Base-by-base conservation (phyloP, 2,329 filamentous ascomycete genomes). In the Lomentospora prolificans region DNA sequence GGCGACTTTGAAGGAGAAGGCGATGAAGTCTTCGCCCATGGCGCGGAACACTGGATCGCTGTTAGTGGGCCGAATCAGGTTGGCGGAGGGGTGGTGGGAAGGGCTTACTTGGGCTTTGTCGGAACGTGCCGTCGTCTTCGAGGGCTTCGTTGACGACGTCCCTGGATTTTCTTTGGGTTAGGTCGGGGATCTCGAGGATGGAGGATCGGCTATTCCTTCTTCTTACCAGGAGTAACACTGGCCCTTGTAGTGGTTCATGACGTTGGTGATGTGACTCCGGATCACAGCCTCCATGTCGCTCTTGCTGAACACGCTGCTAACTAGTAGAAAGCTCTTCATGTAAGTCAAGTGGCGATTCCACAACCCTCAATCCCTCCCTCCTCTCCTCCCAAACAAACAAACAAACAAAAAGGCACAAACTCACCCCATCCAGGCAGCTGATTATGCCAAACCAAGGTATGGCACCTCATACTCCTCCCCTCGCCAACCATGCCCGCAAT, bases 381-480 rank as follows among this genome's bases (percentile, higher is more conserved):
- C 46, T 50, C 22, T 17, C 52, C 12, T 19, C 22, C 36, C 24
- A n/a, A 48, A 17, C 17, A 25, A 19, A 33, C 22, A 51, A 31
- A 31, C 3, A 46, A 46, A 46, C 19, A 8, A 46, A 46, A 46
- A n/a, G 39, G 39, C 6, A 6, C 8, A 30, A 22, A 51, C 31
- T 51, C 54, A 51, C 48, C 64, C 65, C 65, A 67, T 55, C 19
- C 58, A n/a, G 65, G 65, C 6, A 67, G 58, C 60, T 67, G 65
- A 52, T 61, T 65, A 64, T 81, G 71, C 74, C 75, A 77, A 39
- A 74, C 70, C 19, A 76, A 62, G 53, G 75, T 83, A 64, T 89
- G 85, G 65, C 85, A 87, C 56, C 85, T 73, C 53, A 86, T 63
- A 22, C 80, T 62, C 65, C 80, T 73, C 4, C 71, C 67, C 58